Base-by-base conservation (phyloP, 2,329 filamentous ascomycete genomes). In the Trichoderma sp. region DNA sequence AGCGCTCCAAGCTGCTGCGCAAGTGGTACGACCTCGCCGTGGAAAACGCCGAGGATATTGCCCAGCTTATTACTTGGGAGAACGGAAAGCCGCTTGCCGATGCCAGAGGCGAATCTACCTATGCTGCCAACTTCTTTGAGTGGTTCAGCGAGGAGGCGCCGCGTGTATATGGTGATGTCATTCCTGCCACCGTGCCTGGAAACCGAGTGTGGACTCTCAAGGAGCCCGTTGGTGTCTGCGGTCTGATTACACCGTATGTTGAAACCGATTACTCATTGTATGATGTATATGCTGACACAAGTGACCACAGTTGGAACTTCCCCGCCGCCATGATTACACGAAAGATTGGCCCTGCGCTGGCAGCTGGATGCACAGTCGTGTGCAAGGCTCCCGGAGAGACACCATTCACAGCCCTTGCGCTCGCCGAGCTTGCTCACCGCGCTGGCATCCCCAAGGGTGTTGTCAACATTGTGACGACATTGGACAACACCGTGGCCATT, bases 351-450 rank as follows among this genome's bases (percentile, higher is more conserved):
- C 91, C 94, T 2, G 94, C 93, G 9, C 88, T 98, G 74, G 97
- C 97, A 21, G 95, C 95, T n/a, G 97, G 97, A 75, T 98, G 96
- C 86, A 98, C 96, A 0, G 94, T 97, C 2, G 95, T 98, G 2
- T 92, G 92, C 80, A 99, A 99, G 84, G 93, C 95, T 18, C 95
- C 96, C 1, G 92, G 93, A 66, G 96, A 98, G 87, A 98, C 97
- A 1, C 97, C 96, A 0, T 97, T 96, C 83, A 97, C 95, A 29
- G 92, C 95, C 0, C 92, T 98, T 50, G 96, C 96, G 1, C 85
- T 98, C 24, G 94, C 94, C 1, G 95, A 98, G 85, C 90, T 98
- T 53, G 94, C 93, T 11, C 90, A 94, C 81, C 92, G 95, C 18
- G 96, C 96, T 16, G 96, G 97, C 18, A 93, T 98, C 35, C 96